These are phyloP conservation scores for Lotus japonicus DNA, from an alignment of 306 rosid species.

Conservation along the genomic window DNA sequence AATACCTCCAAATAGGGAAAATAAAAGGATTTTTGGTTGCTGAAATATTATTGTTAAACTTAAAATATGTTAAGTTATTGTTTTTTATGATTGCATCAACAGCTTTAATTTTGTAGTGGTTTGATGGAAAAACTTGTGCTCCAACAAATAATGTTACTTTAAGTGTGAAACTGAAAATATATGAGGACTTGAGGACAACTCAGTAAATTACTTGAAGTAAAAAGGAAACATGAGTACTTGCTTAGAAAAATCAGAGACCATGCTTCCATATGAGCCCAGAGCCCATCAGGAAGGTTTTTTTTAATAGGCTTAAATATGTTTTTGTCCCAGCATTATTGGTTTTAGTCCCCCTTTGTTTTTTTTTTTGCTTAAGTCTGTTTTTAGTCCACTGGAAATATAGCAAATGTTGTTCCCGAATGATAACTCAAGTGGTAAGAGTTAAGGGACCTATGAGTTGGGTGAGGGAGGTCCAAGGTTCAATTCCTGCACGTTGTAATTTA, in stretches of 20 bases:
- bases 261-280: neutral
- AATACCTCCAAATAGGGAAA: neutral
- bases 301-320: too few relatives aligned
- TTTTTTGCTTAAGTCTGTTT: too few relatives aligned
- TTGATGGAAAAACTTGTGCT: neutral
- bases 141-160: neutral
- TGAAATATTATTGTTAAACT: neutral
- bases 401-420: too few relatives aligned
- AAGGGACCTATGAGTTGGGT: too few relatives aligned
- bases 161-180: neutral
- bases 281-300: neutral
- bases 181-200: too few relatives aligned
- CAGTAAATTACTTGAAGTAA: neutral
- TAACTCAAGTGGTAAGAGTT: too few relatives aligned
- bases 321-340: too few relatives aligned
- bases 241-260: neutral
- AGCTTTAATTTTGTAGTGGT: neutral
- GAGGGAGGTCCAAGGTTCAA: too few relatives aligned
- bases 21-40: neutral
- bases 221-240: neutral
- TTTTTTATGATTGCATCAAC: neutral
- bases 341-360: neutral
- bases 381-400: too few relatives aligned
- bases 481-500: too few relatives aligned
- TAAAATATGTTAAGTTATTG: neutral